Evolutionary conservation across 2,329 filamentous ascomycete species (phyloP).

Genomic region (Colletotrichum sansevieriae): DNA sequence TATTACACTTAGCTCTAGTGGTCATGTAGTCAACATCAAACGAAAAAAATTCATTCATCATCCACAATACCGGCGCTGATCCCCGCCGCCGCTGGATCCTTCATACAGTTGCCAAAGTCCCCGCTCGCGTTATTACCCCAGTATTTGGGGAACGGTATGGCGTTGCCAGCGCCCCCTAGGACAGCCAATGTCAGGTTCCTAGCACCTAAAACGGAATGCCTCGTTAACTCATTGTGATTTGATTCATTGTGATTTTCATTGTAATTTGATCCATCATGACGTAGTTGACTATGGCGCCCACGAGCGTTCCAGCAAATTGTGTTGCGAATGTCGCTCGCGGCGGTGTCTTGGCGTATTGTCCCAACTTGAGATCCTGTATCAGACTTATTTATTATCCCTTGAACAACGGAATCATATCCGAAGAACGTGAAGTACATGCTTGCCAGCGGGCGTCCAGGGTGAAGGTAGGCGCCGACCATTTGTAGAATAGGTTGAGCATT

Average conservation of each 20-base stretch:
- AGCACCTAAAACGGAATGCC: conserved; percentile 54
- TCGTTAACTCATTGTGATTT: conserved; percentile 50
- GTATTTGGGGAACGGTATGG: neutral
- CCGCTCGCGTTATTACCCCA: neutral
- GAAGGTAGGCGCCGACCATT: conserved; percentile 62
- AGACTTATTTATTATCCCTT: conserved; percentile 49
- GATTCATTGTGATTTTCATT: too few species aligned
- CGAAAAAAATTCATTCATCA: neutral
- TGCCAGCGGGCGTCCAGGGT: conserved; percentile 53
- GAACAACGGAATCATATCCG: conserved; percentile 49
- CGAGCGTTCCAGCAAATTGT: conserved; percentile 55
- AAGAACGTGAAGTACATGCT: conserved; percentile 60
- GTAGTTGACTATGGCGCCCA: conserved; percentile 59
- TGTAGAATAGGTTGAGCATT: conserved; percentile 56
- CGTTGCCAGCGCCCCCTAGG: conserved; percentile 28
- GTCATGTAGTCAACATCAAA: too few species aligned
- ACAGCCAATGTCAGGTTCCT: conserved; percentile 47
- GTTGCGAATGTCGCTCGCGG: conserved; percentile 41
- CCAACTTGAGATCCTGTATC: conserved; percentile 48
- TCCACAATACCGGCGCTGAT: neutral
- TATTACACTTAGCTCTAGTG: too few species aligned
- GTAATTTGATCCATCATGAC: conserved; percentile 60
- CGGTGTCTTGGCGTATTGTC: conserved; percentile 48
- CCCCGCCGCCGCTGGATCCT: neutral
- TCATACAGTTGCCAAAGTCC: neutral